Conservation (phyloP, 106 monocot genomes). For the Platanthera guangdongensis region DNA sequence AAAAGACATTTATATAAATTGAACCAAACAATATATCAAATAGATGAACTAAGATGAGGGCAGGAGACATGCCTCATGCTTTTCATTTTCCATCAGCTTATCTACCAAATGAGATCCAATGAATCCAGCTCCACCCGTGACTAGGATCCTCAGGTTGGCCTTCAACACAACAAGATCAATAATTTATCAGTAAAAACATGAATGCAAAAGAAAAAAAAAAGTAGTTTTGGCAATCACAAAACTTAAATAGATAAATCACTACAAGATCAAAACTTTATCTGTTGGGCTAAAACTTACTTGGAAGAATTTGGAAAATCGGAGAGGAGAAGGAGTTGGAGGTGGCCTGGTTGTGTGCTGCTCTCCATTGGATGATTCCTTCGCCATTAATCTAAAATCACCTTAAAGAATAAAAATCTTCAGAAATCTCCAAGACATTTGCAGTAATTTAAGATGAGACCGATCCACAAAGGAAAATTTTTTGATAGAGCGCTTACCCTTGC, state of each 20-base stretch:
- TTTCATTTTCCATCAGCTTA: constrained; percentile 84
- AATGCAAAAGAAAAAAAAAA: not conserved
- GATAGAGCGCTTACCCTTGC: not conserved
- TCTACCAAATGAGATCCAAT: constrained; percentile 83
- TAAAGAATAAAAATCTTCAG: constrained; percentile 7
- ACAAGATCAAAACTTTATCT: too few relatives aligned
- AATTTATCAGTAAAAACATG: not conserved
- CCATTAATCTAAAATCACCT: constrained; percentile 35
- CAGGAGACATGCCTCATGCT: constrained; percentile 49
- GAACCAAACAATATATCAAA: too few relatives aligned
- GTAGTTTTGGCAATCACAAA: not conserved
- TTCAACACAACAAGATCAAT: constrained; percentile 20
- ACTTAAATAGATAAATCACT: too few relatives aligned
- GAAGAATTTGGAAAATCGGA: constrained; percentile 60
- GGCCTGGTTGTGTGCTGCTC: constrained; percentile 25
- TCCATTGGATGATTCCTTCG: constrained; percentile 48
- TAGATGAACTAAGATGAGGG: not conserved
- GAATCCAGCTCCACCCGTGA: constrained; percentile 73
- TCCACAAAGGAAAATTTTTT: not conserved
- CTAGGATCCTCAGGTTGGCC: constrained; percentile 66
- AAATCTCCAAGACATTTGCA: not conserved
- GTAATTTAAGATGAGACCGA: not conserved
- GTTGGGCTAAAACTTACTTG: constrained; percentile 18
- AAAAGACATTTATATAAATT: too few relatives aligned
- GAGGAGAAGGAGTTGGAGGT: constrained; percentile 47